Percentiles rank a stretch among this genome's conserved stretches.
Evolutionary conservation across 2,329 filamentous ascomycete species (phyloP).

Genomic region (Plectosphaerella sp.): DNA sequence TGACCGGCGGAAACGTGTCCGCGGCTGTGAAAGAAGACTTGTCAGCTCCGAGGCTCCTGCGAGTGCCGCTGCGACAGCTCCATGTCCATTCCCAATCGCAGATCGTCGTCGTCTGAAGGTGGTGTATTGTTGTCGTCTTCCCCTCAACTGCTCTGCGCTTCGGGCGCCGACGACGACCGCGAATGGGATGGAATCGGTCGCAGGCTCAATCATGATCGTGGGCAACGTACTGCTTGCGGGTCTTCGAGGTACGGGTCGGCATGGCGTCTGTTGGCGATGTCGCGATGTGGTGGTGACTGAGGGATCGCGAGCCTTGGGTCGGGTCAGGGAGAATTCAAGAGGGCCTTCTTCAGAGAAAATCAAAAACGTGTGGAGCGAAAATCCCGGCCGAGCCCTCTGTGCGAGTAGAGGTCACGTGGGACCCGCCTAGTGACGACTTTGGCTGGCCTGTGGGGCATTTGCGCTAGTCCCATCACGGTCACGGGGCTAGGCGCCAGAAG

Average conservation of each 20-base stretch:
- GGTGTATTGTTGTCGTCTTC: not conserved
- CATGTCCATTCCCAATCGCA: not conserved
- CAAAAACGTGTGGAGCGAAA: not conserved
- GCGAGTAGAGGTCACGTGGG: not conserved
- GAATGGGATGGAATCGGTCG: not conserved
- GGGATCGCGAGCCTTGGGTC: not conserved
- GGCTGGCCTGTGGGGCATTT: too few species aligned
- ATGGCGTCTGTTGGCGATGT: constrained; percentile 47
- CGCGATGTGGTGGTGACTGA: constrained; percentile 4
- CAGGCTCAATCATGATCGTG: constrained; percentile 4
- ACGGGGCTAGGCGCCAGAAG: too few species aligned
- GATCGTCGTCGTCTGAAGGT: not conserved
- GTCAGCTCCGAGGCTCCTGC: not conserved
- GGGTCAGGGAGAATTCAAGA: not conserved
- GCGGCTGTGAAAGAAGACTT: constrained; percentile 53
- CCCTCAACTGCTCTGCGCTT: not conserved
- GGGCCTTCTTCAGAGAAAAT: not conserved
- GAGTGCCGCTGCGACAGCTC: not conserved
- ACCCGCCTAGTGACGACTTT: not conserved
- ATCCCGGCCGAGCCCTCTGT: not conserved
- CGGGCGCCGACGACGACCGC: not conserved
- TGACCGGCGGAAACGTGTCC: constrained; percentile 98
- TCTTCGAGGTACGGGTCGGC: constrained; percentile 73
- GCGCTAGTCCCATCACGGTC: too few species aligned
- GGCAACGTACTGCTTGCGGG: constrained; percentile 68